Percentiles rank a stretch among this genome's conserved stretches.
Evolutionary conservation across 1,139 yeast genomes (phyloP).

Genomic region (Saccharomycopsis hybrid): DNA sequence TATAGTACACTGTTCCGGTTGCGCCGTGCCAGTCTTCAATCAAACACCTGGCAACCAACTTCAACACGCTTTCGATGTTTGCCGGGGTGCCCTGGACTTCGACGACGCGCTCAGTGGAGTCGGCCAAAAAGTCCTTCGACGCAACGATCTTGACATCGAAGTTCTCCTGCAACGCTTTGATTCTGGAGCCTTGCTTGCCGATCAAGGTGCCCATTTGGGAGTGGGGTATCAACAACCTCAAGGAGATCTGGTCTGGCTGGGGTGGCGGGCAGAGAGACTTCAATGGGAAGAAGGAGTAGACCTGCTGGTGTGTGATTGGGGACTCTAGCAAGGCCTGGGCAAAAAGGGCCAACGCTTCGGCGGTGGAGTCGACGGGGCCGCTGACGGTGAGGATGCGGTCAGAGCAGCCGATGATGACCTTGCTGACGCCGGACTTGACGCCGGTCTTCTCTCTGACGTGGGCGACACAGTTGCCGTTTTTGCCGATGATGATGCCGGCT

Average conservation of each 20-base stretch:
- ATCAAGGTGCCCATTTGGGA: conserved; percentile 87
- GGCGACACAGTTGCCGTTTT: conserved; percentile 76
- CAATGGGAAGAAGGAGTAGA: conserved; percentile 52
- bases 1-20: conserved; percentile 58
- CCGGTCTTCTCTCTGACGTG: conserved; percentile 69
- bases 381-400: conserved; percentile 80
- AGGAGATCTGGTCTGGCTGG: conserved; percentile 48
- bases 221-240: conserved; percentile 75
- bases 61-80: conserved; percentile 51
- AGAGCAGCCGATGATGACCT: conserved; percentile 72
- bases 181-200: conserved; percentile 78
- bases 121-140: conserved; percentile 76
- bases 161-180: conserved; percentile 70
- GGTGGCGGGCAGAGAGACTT: conserved; percentile 51
- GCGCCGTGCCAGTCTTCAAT: conserved; percentile 66
- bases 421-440: conserved; percentile 86
- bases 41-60: conserved; percentile 64
- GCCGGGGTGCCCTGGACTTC: conserved; percentile 81
- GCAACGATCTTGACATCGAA: conserved; percentile 80
- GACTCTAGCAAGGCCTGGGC: conserved; percentile 52
- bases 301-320: conserved; percentile 24
- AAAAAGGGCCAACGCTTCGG: conserved; percentile 66
- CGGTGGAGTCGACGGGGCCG: conserved; percentile 67
- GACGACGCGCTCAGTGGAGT: conserved; percentile 80
- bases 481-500: conserved; percentile 88